phyloP scores from a whole-genome alignment of 495 filamentous ascomycete species.

The Talaromyces stipitatus region DNA sequence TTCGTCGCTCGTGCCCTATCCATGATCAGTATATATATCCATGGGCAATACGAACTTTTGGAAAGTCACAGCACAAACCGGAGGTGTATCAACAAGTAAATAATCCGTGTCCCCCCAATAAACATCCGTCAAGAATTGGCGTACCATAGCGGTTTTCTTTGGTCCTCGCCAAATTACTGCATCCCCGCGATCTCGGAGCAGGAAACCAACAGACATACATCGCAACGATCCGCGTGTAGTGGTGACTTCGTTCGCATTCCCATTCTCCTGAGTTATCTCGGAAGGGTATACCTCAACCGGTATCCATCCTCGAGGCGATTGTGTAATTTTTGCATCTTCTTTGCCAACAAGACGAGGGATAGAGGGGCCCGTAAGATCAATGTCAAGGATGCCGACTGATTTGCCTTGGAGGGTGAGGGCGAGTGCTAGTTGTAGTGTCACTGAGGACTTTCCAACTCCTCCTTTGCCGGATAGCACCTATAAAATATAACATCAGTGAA shows the following conservation, averaged over 20 bases:
- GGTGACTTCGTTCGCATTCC: not conserved
- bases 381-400: constrained; percentile 89
- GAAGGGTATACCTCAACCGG: constrained; percentile 73
- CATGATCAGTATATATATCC: not conserved
- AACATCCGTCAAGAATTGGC: constrained; percentile 88
- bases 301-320: constrained; percentile 82
- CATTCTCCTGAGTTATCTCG: constrained; percentile 17
- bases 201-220: constrained; percentile 91
- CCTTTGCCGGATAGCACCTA: constrained; percentile 91
- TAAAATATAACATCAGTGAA: not conserved
- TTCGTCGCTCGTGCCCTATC: constrained; percentile 82
- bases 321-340: constrained; percentile 81
- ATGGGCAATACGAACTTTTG: not conserved
- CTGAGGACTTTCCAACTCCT: constrained; percentile 94
- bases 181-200: constrained; percentile 73
- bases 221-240: constrained; percentile 52
- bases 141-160: constrained; percentile 98
- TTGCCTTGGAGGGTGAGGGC: constrained; percentile 76
- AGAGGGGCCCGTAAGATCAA: constrained; percentile 92
- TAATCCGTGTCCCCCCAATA: constrained; percentile 86
- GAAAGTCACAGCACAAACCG: constrained; percentile 22
- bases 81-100: constrained; percentile 90
- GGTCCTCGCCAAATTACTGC: constrained; percentile 96
- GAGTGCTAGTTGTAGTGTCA: constrained; percentile 90
- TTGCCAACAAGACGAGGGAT: constrained; percentile 91